phyloP scores from a whole-genome alignment of 176 grass and related monocot genomes.

The Oryza meridionalis region DNA sequence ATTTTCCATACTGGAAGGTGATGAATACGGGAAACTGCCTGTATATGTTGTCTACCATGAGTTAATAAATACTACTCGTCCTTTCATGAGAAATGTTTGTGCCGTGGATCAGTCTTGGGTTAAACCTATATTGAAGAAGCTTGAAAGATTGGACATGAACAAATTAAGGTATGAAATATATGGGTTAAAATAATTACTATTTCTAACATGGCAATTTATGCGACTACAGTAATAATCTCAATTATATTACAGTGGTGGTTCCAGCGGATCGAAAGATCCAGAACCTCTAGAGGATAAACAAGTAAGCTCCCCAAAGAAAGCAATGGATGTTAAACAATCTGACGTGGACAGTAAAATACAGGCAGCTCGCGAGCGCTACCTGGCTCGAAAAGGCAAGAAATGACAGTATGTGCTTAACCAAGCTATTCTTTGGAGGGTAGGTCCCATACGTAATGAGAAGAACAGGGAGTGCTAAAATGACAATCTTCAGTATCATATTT shows the following conservation, averaged over 20 bases:
- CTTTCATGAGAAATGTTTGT: slow-evolving; percentile 94
- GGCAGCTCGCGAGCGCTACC: slow-evolving; percentile 85
- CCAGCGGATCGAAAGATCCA: slow-evolving; percentile 15
- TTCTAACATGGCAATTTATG: slow-evolving; percentile 2
- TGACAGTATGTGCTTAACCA: not conserved
- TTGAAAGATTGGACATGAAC: slow-evolving; percentile 79
- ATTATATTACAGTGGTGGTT: slow-evolving; percentile 69
- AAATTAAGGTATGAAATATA: slow-evolving; percentile 65
- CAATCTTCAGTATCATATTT: no score
- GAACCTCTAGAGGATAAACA: slow-evolving; percentile 34
- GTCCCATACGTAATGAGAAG: not conserved
- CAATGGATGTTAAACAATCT: slow-evolving; percentile 50
- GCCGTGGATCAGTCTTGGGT: slow-evolving; percentile 82
- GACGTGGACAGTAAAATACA: slow-evolving; percentile 88
- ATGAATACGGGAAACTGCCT: slow-evolving; percentile 79
- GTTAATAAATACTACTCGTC: slow-evolving; percentile 81
- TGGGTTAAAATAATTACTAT: slow-evolving; percentile 2
- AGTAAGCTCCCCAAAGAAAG: slow-evolving; percentile 15
- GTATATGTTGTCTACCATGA: slow-evolving; percentile 92
- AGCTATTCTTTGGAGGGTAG: not conserved
- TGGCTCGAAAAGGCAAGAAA: slow-evolving; percentile 78
- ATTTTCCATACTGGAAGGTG: slow-evolving; percentile 80
- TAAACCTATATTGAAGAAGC: slow-evolving; percentile 79
- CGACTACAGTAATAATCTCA: not conserved
- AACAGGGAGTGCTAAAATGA: no score